Evolutionary conservation across 2,329 filamentous ascomycete genomes (phyloP), one percentile per base, ranked within the genome.

Genomic region (Trichoderma sp.): DNA sequence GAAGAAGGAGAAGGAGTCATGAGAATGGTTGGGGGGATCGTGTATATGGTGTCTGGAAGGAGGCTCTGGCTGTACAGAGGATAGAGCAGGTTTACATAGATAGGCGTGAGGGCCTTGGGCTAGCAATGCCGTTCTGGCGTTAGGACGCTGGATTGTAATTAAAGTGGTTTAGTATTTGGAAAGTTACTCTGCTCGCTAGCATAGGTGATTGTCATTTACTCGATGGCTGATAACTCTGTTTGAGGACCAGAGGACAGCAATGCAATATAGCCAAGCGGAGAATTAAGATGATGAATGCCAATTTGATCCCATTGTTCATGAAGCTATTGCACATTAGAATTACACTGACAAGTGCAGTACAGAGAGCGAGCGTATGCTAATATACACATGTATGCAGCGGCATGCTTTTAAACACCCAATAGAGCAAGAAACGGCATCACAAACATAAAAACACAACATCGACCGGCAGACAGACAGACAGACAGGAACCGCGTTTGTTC

Each of bases 1-100:
- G 64, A 76, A 73, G 59, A 75, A 72, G 61, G 72, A 76, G 8
- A 69, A 42, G 19, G 61, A 63, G 17, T 73, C 56, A 22, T 60
- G 48, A 42, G n/a, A 34, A 12, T 7, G 27, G 0, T 29, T 2
- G n/a, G 10, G 29, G 52, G 7, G 32, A 8, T 45, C 22, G 25
- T 42, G 32, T 34, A 45, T 25, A 45, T 56, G 61, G 59, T 45
- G 59, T n/a, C 34, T 48, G 13, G 58, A 10, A 15, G 8, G 19
- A 10, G 32, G 15, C 13, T 29, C 29, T 29, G 42, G 13, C 19
- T 48, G 42, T 48, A 48, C 42, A 48, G 22, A 19, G 39, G 19
- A 48, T 48, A 48, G 42, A 48, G 42, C n/a, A 10, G n/a, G 35
- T 9, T 42, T 34, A 22, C 10, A 42, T 25, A 45, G 7, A 17